These are phyloP conservation scores for Vitis labrusca DNA, from an alignment of 164 flowering plant species.

Conservation along the genomic window DNA sequence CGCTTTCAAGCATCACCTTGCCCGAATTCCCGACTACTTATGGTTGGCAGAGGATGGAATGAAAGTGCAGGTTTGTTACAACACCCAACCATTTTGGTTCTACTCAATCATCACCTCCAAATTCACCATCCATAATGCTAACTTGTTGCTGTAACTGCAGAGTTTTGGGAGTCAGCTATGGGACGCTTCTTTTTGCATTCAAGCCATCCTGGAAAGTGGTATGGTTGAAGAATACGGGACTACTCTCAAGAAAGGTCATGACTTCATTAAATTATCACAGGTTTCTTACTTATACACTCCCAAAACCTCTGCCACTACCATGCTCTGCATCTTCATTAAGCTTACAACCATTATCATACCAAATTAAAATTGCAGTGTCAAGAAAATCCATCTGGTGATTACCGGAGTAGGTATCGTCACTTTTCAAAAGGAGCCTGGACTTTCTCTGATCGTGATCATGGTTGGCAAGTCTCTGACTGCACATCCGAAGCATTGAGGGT, in stretches of 20 bases:
- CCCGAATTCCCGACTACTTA: slow-evolving; percentile 44
- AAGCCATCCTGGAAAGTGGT: slow-evolving; percentile 35
- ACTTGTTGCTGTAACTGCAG: slow-evolving; percentile 31
- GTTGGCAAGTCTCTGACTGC: slow-evolving; percentile 72
- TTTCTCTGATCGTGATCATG: slow-evolving; percentile 61
- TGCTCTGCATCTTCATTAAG: too few relatives aligned
- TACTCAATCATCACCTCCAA: neutral
- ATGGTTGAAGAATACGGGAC: slow-evolving; percentile 27
- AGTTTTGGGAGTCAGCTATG: slow-evolving; percentile 43
- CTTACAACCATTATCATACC: neutral
- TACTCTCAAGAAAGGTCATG: slow-evolving; percentile 35
- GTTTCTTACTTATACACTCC: slow-evolving; percentile 2
- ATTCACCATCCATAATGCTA: neutral
- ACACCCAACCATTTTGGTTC: too few relatives aligned
- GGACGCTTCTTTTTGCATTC: slow-evolving; percentile 36
- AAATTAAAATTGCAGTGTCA: slow-evolving; percentile 22
- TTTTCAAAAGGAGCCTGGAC: slow-evolving; percentile 68
- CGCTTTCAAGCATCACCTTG: slow-evolving; percentile 44
- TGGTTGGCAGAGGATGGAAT: slow-evolving; percentile 63
- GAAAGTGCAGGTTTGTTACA: slow-evolving; percentile 34
- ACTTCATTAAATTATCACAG: slow-evolving; percentile 39
- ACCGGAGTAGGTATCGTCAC: slow-evolving; percentile 49
- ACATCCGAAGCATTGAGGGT: slow-evolving; percentile 66
- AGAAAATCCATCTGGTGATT: slow-evolving; percentile 58
- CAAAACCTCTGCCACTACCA: neutral